Conservation (phyloP, 1,284 basidiomycete species). For the Spongiforma sp. region DNA sequence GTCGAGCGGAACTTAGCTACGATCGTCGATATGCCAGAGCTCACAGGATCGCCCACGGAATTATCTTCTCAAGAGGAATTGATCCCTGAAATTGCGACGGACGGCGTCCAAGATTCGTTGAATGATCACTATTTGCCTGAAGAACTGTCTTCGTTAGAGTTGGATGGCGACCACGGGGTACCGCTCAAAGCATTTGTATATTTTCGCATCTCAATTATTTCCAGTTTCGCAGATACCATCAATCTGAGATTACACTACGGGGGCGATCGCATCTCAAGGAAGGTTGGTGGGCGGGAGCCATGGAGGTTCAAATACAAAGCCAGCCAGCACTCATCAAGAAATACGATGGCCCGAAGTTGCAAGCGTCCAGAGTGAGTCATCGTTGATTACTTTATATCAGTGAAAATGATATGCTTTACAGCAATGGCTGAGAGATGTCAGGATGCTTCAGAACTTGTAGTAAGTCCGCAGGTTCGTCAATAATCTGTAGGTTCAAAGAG, state of each 20-base stretch:
- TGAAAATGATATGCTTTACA: slow-evolving; percentile 21
- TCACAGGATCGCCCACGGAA: not conserved
- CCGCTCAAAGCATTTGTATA: not conserved
- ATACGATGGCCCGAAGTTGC: slow-evolving; percentile 45
- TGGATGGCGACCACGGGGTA: slow-evolving; percentile 45
- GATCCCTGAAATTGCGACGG: slow-evolving; percentile 28
- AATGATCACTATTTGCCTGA: slow-evolving; percentile 31
- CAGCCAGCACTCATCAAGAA: slow-evolving; percentile 47
- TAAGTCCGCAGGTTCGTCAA: slow-evolving; percentile 28
- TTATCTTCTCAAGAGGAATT: slow-evolving; percentile 15
- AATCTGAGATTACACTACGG: slow-evolving; percentile 48
- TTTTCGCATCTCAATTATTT: slow-evolving; percentile 1
- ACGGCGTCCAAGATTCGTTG: slow-evolving; percentile 21
- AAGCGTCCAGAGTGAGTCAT: slow-evolving; percentile 40
- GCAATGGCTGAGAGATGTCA: slow-evolving; percentile 57
- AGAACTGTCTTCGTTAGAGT: slow-evolving; percentile 27
- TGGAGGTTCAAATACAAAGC: slow-evolving; percentile 46
- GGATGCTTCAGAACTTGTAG: slow-evolving; percentile 54
- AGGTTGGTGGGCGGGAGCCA: slow-evolving; percentile 54
- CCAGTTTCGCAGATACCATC: slow-evolving; percentile 57
- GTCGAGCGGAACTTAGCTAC: slow-evolving; percentile 1
- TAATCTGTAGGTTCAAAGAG: not conserved
- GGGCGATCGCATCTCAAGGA: slow-evolving; percentile 41
- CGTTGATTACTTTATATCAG: not conserved
- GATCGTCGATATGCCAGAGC: slow-evolving; percentile 7